Evolutionary conservation across 192 early-diverging fungal species (phyloP).

Genomic region (Coemansia sp.): DNA sequence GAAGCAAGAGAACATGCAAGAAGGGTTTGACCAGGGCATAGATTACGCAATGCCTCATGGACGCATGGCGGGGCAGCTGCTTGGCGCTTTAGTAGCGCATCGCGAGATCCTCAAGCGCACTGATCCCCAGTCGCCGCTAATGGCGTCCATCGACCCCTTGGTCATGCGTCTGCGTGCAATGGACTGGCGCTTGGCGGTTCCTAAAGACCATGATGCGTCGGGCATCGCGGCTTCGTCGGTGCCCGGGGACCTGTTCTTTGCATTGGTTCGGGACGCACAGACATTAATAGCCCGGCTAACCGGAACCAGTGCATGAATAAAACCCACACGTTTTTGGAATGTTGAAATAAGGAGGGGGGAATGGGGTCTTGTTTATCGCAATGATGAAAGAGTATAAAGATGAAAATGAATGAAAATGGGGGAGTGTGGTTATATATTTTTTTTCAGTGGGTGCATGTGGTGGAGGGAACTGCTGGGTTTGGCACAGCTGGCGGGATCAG

Average conservation of each 20-base stretch:
- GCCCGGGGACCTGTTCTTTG: neutral
- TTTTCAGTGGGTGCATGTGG: slow-evolving; percentile 14
- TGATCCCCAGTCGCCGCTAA: neutral
- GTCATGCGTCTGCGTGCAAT: slow-evolving; percentile 37
- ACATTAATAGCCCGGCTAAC: neutral
- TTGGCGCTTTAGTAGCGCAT: slow-evolving; percentile 29
- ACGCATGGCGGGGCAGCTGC: slow-evolving; percentile 17
- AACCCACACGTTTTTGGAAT: neutral
- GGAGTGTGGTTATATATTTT: neutral
- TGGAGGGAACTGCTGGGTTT: neutral
- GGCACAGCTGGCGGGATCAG: slow-evolving; percentile 7
- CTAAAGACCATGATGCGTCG: neutral
- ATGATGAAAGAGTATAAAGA: neutral
- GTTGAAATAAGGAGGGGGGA: too few species aligned
- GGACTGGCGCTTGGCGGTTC: slow-evolving; percentile 1
- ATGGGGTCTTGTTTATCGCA: neutral
- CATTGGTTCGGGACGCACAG: neutral
- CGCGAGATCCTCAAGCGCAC: slow-evolving; percentile 11
- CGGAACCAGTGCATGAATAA: neutral
- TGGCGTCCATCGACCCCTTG: slow-evolving; percentile 11
- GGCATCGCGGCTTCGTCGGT: neutral
- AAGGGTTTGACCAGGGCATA: slow-evolving; percentile 30
- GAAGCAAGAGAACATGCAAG: slow-evolving; percentile 33
- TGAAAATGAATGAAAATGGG: neutral
- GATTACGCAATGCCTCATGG: slow-evolving; percentile 21